Evolutionary conservation across 805 yeast genomes (phyloP), one percentile per base, ranked within the genome.

Genomic region (Priceomyces carsonii): DNA sequence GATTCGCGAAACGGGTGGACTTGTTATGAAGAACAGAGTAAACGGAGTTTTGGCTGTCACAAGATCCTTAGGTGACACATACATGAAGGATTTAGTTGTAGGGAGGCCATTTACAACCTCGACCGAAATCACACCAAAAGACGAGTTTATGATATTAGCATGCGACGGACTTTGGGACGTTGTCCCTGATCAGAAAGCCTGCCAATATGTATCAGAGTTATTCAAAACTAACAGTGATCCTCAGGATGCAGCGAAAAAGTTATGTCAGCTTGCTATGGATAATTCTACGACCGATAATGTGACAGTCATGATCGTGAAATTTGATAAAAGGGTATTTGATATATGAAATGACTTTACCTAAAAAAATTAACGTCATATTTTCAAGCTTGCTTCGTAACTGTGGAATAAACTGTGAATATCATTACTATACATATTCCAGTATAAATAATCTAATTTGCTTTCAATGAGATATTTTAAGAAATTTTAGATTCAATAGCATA

Each of bases 131-230:
- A 71, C 71, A 16, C 60, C 59, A 1, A 68, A 64, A 8, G 96
- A 90, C 57, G 84, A 84, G 47, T 87, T 86, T 53, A 59, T 91
- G 51, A 89, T 91, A 32, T 65, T 91, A 40, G 98, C 97, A 0
- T 93, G 98, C 59, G 99, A 91, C 60, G 99, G 99, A 0, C 65
- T 91, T 8, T 91, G 98, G 98, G 99, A 91, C 58, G 97, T 91
- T 4, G 74, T 90, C 33, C 71, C 80, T 6, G 99, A 93, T 55
- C 84, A 79, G 44, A 76, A 77, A 37, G 98, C 98, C 0, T 85
- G 93, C 38, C 82, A 82, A 37, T 58, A 82, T 46, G 82, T 87
- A 4, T 66, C 71, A 31, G 70, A 72, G 26, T 63, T 76, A 8
- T 62, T 68, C 37, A 48, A 45, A 14, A 45, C 45, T 13, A 39